Evolutionary conservation across 495 filamentous ascomycete genomes (phyloP).

Genomic region (Aspergillus kassunensis): DNA sequence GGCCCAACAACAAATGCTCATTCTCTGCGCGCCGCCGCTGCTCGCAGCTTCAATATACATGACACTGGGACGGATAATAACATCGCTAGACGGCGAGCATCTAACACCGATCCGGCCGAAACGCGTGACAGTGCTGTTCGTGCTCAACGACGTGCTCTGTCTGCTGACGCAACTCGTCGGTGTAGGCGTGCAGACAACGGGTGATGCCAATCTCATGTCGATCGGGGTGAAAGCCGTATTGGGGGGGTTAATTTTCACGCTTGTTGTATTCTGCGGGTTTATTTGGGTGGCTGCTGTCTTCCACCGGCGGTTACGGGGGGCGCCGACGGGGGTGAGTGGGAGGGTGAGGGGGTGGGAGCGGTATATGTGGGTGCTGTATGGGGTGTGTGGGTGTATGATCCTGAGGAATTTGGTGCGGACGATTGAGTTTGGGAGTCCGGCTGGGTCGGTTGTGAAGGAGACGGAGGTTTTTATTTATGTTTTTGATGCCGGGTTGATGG

Average conservation of each 20-base stretch:
- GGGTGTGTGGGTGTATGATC: constrained; percentile 34
- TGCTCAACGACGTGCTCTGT: constrained; percentile 34
- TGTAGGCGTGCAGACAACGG: constrained; percentile 41
- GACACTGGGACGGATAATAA: constrained; percentile 51
- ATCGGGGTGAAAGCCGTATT: constrained; percentile 34
- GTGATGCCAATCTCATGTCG: constrained; percentile 25
- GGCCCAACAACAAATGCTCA: constrained; percentile 42
- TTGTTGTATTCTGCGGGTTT: constrained; percentile 31
- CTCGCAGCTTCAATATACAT: constrained; percentile 58
- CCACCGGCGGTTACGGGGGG: constrained; percentile 18
- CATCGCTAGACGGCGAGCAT: constrained; percentile 44
- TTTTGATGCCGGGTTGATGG: constrained; percentile 36
- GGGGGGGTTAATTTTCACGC: constrained; percentile 29
- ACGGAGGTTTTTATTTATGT: constrained; percentile 39
- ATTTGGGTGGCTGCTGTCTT: constrained; percentile 23
- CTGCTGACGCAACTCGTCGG: constrained; percentile 35
- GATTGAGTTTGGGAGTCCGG: constrained; percentile 34
- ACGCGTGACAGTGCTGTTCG: constrained; percentile 31
- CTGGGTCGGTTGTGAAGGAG: constrained; percentile 20
- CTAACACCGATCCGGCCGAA: constrained; percentile 26
- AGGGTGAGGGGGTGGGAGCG: constrained; percentile 21
- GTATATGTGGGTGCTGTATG: constrained; percentile 40
- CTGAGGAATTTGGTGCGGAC: constrained; percentile 39
- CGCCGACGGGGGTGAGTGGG: constrained; percentile 2
- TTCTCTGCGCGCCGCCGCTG: constrained; percentile 43